Evolutionary conservation across 1,139 yeast genomes (phyloP).

Genomic region (Sugiyamaella novakii): DNA sequence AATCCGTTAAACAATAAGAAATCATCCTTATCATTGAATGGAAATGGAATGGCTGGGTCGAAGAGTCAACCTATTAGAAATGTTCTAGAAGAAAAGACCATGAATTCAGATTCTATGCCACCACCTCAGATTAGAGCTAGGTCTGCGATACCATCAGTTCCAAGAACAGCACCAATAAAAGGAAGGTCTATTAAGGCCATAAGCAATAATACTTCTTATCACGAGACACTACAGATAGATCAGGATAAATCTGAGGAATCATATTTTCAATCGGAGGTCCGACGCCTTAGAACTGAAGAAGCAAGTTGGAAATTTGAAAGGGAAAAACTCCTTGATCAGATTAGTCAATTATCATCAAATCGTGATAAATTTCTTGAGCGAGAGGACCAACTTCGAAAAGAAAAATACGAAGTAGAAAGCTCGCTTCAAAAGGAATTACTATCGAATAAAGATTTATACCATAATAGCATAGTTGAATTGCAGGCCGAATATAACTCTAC

Average conservation of each 20-base stretch:
- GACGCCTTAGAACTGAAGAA: slow-evolving; percentile 28
- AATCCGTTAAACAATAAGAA: slow-evolving; percentile 3
- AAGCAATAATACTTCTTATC: too few species aligned
- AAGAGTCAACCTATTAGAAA: background rate
- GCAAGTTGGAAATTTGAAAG: slow-evolving; percentile 47
- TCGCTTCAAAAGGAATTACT: slow-evolving; percentile 1
- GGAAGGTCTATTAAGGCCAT: slow-evolving; percentile 11
- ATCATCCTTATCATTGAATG: background rate
- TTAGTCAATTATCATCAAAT: slow-evolving; percentile 28
- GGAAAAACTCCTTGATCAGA: slow-evolving; percentile 40
- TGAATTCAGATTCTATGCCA: background rate
- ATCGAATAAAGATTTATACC: background rate
- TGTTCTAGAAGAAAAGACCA: slow-evolving; percentile 4
- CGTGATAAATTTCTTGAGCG: slow-evolving; percentile 8
- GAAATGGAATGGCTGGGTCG: too few species aligned
- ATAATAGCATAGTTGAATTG: background rate
- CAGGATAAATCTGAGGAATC: too few species aligned
- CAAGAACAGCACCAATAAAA: slow-evolving; percentile 2
- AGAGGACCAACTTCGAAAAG: slow-evolving; percentile 8
- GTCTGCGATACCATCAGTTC: background rate
- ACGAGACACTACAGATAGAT: background rate
- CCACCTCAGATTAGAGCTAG: background rate
- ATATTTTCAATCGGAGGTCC: too few species aligned
- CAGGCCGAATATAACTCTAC: slow-evolving; percentile 1
- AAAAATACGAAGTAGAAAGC: slow-evolving; percentile 2